phyloP scores from a whole-genome alignment of 2,329 filamentous ascomycete species.

The Aurifilum marmelostoma region DNA sequence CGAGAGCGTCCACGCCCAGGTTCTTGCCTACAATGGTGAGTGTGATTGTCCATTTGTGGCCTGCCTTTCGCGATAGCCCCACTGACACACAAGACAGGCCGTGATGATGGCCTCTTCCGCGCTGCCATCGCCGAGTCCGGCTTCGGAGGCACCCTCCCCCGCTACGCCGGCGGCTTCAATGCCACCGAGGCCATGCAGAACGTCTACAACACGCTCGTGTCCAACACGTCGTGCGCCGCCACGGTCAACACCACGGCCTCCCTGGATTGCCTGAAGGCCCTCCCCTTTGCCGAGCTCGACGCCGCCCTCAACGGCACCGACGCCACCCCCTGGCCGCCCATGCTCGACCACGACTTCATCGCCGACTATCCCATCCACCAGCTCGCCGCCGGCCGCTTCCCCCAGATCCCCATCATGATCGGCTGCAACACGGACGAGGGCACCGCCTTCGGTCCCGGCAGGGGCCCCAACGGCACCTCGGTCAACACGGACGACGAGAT shows the following conservation, averaged over 20 bases:
- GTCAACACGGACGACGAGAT: constrained; percentile 25
- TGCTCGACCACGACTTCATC: constrained; percentile 31
- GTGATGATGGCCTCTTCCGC: constrained; percentile 55
- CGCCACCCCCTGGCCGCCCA: constrained; percentile 21
- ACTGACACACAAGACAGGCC: constrained; percentile 30
- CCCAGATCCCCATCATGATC: constrained; percentile 24
- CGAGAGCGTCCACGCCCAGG: constrained; percentile 49
- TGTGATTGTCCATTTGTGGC: too few species aligned
- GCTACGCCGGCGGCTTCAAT: constrained; percentile 40
- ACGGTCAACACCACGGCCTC: constrained; percentile 35
- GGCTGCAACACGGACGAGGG: constrained; percentile 29
- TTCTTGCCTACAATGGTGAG: constrained; percentile 51
- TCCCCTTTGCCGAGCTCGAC: constrained; percentile 27
- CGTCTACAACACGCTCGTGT: constrained; percentile 36
- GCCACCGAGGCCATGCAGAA: constrained; percentile 36
- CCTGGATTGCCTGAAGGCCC: constrained; percentile 28
- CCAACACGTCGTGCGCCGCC: constrained; percentile 35
- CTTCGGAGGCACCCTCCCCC: constrained; percentile 39
- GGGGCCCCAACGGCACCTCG: constrained; percentile 20
- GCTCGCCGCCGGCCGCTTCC: constrained; percentile 21
- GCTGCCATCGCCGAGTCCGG: constrained; percentile 55
- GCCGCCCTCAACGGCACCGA: constrained; percentile 28
- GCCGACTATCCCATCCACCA: constrained; percentile 22
- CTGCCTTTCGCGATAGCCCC: too few species aligned
- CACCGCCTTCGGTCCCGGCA: constrained; percentile 15